These are phyloP conservation scores for Paulownia fortunei DNA, from an alignment of 257 asterid species.

Conservation along the genomic window DNA sequence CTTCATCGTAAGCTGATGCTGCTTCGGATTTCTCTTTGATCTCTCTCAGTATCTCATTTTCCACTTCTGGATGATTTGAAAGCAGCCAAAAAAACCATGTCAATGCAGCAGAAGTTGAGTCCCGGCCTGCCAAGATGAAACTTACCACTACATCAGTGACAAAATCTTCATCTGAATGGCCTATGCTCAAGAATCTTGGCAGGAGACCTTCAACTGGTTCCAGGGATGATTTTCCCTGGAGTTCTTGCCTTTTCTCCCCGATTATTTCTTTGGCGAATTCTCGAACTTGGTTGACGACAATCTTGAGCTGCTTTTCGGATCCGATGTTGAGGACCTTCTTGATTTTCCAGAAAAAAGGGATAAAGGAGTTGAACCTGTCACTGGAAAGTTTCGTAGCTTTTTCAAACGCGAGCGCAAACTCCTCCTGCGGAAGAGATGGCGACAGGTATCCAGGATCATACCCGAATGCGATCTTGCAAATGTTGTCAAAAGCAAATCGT, in stretches of 20 bases:
- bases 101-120: constrained; percentile 52
- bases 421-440: constrained; percentile 41
- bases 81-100: constrained; percentile 61
- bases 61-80: constrained; percentile 38
- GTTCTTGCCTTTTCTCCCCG: constrained; percentile 31
- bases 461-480: constrained; percentile 52
- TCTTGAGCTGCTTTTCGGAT: constrained; percentile 42
- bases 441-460: constrained; percentile 44
- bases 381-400: constrained; percentile 35
- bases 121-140: constrained; percentile 53
- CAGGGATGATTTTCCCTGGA: constrained; percentile 31
- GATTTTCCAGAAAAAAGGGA: constrained; percentile 45
- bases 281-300: constrained; percentile 33
- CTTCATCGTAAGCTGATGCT: constrained; percentile 47
- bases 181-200: constrained; percentile 47
- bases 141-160: constrained; percentile 49
- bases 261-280: constrained; percentile 41
- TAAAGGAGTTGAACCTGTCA: constrained; percentile 16
- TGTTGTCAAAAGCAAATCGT: constrained; percentile 51
- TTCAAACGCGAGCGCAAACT: constrained; percentile 47
- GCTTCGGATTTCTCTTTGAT: constrained; percentile 27
- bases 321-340: constrained; percentile 37
- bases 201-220: constrained; percentile 45
- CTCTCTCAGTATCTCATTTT: constrained; percentile 41
- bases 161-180: constrained; percentile 47